Percentiles rank a stretch among this genome's conserved stretches.
These are phyloP conservation scores for Hemisphaericaspora subhashii DNA, from an alignment of 1,139 yeast genomes.

Conservation along the genomic window DNA sequence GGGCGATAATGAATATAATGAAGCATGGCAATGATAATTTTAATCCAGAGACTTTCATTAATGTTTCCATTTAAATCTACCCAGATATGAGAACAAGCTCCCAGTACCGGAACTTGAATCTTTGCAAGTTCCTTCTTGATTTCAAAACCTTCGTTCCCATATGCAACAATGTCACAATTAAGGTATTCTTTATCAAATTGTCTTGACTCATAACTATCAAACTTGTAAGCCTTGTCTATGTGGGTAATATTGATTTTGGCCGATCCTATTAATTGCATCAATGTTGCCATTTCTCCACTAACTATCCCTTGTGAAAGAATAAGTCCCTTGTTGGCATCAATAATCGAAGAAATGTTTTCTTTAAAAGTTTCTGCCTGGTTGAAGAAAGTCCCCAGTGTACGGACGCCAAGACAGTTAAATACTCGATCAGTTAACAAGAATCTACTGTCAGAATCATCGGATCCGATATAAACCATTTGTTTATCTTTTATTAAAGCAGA, in stretches of 20 bases:
- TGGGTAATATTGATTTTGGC: slow-evolving; percentile 43
- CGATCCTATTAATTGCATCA: slow-evolving; percentile 47
- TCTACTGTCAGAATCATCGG: slow-evolving; percentile 44
- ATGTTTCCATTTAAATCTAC: slow-evolving; percentile 63
- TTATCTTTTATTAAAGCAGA: slow-evolving; percentile 52
- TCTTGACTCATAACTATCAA: slow-evolving; percentile 62
- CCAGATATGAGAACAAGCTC: slow-evolving; percentile 74
- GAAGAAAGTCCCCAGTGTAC: slow-evolving; percentile 42
- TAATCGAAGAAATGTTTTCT: slow-evolving; percentile 35
- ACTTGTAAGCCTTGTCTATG: slow-evolving; percentile 51
- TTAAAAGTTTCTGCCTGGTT: slow-evolving; percentile 47
- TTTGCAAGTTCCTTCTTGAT: slow-evolving; percentile 8
- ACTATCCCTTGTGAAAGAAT: slow-evolving; percentile 58
- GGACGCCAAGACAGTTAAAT: slow-evolving; percentile 38
- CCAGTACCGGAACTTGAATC: slow-evolving; percentile 53
- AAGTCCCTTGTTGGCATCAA: slow-evolving; percentile 49
- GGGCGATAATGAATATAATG: slow-evolving; percentile 63
- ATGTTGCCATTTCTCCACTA: slow-evolving; percentile 56
- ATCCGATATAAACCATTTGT: slow-evolving; percentile 53
- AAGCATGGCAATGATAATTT: slow-evolving; percentile 49
- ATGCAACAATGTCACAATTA: slow-evolving; percentile 60
- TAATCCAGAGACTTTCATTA: slow-evolving; percentile 60
- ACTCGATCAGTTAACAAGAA: slow-evolving; percentile 63
- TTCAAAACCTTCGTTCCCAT: not conserved
- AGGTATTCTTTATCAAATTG: slow-evolving; percentile 58